A percentile compares a stretch with the other conserved stretches of the same genome.
phyloP scores from a whole-genome alignment of 2,329 filamentous ascomycete species.

The Hansfordia pulvinata region DNA sequence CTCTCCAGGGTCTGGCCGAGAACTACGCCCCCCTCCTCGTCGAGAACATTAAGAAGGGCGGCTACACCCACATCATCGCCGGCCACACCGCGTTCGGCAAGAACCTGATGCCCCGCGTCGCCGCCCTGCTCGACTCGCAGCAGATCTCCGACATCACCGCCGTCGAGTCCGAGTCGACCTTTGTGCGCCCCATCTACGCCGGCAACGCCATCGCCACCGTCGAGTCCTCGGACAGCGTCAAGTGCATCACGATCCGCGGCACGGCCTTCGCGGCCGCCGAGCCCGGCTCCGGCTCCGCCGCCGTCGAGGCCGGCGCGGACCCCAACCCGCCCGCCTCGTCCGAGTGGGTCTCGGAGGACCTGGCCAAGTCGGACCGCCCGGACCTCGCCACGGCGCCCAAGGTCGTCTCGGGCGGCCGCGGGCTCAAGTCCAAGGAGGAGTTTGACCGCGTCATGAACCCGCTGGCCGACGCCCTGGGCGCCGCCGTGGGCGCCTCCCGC shows the following conservation, averaged over 20 bases:
- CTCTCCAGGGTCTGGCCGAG: conserved; percentile 65
- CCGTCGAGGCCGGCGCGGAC: conserved; percentile 71
- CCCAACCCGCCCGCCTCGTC: conserved; percentile 60
- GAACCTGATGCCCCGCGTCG: conserved; percentile 80
- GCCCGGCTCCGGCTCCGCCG: conserved; percentile 57
- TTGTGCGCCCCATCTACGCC: conserved; percentile 92
- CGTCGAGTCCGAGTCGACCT: conserved; percentile 84
- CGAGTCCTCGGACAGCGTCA: conserved; percentile 73
- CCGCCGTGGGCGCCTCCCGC: conserved; percentile 89
- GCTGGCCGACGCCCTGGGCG: conserved; percentile 80
- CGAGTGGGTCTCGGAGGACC: conserved; percentile 89
- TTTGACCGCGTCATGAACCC: conserved; percentile 90
- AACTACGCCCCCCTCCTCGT: conserved; percentile 87
- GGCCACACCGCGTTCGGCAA: conserved; percentile 95
- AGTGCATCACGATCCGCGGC: conserved; percentile 83
- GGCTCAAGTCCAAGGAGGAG: conserved; percentile 94
- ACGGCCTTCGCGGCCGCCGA: conserved; percentile 76
- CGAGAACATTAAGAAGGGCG: conserved; percentile 93
- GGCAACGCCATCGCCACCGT: conserved; percentile 96
- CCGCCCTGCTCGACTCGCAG: conserved; percentile 81
- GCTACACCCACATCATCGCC: conserved; percentile 82
- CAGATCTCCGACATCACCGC: conserved; percentile 85
- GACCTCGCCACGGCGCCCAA: conserved; percentile 80
- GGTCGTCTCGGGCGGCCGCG: conserved; percentile 88
- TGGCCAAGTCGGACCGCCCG: conserved; percentile 85